These are phyloP conservation scores for Populus davidiana DNA, from an alignment of 345 rosid genomes.

Conservation along the genomic window DNA sequence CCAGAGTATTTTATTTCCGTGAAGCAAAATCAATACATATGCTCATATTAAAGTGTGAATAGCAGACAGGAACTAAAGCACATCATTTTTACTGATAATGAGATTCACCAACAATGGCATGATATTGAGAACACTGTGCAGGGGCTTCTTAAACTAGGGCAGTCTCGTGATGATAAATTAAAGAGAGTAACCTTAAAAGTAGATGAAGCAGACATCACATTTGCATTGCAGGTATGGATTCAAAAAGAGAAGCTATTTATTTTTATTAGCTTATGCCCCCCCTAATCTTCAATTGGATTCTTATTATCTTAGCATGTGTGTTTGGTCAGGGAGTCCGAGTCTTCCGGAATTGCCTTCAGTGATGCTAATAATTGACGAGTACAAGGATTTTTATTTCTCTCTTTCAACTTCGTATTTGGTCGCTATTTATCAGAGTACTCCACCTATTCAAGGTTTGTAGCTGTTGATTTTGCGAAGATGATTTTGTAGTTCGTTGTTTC, in stretches of 20 bases:
- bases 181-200: constrained; percentile 66
- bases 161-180: constrained; percentile 63
- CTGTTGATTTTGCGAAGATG: background rate
- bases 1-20: background rate
- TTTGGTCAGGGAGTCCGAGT: constrained; percentile 73
- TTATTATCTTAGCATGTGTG: background rate
- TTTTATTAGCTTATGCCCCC: background rate
- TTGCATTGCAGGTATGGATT: constrained; percentile 72
- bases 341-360: constrained; percentile 76
- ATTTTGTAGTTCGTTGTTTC: background rate
- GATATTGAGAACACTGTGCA: constrained; percentile 16
- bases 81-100: background rate
- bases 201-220: constrained; percentile 71
- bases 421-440: background rate
- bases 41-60: background rate
- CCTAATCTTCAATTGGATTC: background rate
- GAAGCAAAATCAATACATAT: background rate
- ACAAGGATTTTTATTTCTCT: background rate
- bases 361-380: background rate
- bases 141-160: constrained; percentile 79
- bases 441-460: background rate
- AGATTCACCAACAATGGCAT: background rate
- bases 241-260: background rate
- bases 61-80: background rate
- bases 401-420: background rate